Base-by-base conservation (phyloP, 2,329 filamentous ascomycete genomes). In the Verticillium tricorpus region DNA sequence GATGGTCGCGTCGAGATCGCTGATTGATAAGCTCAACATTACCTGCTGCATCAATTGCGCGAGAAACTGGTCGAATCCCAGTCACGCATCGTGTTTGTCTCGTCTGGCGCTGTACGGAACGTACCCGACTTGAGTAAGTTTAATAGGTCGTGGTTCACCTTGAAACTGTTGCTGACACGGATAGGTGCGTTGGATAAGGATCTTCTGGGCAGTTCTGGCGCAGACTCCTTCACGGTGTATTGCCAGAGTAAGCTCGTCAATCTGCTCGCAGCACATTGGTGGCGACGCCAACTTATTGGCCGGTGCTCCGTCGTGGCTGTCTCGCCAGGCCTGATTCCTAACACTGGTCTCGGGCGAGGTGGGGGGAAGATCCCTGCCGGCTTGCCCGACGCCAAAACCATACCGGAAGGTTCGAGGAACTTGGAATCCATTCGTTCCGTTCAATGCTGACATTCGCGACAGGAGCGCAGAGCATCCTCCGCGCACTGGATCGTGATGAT, bases 251-350 rank as follows among this genome's bases (percentile, higher is more conserved):
- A 85, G 65, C 84, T 85, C 61, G 72, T 77, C 1, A 80, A 81
- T 64, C 74, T 85, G 0, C 76, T 85, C 1, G 74, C 75, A 7
- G 80, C 82, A 1, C 82, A 85, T 57, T 85, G 81, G 81, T 85
- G 82, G 83, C 80, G 81, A 2, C 81, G 82, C 3, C 73, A 83
- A 65, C 76, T 85, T n/a, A 61, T 66, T 0, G 78, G 71, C 28
- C 70, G 73, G 31, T 80, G 77, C 67, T 66, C 71, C 5, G 78
- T 85, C 22, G 76, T 85, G 5, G 82, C 82, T 12, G 82, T 83
- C 6, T 85, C 82, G 9, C 82, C 83, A 0, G 83, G 83, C 1
- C 66, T 85, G 3, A 78, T 85, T 40, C 82, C 82, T 1, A 66
- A 67, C n/a, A 84, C 82, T 0, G 76, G 77, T 0, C 71, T 85